Evolutionary conservation across 1,284 basidiomycete genomes (phyloP), one percentile per base, ranked within the genome.

Genomic region (Peniophora sp.): DNA sequence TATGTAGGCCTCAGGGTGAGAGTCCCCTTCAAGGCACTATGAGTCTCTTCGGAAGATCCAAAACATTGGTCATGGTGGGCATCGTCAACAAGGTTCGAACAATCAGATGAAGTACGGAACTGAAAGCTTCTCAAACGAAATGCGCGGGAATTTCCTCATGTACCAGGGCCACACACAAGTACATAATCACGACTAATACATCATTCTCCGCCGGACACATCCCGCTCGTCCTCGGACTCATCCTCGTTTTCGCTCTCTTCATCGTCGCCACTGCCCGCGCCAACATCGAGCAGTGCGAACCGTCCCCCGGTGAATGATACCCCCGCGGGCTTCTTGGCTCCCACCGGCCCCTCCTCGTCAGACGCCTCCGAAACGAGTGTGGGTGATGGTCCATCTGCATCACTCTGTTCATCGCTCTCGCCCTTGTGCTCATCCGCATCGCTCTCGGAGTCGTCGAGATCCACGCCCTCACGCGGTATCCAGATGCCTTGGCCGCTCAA

Each of bases 401-500:
- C 50, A 8, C 27, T 24, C 47, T 36, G 17, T 16, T 57, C 50
- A 48, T 60, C 59, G 8, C 27, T 52, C 20, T 58, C 65, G 12
- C 61, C 60, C 8, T 68, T 70, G 9, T 69, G 64, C 12, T 64
- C 63, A 9, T 63, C 63, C 1, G 61, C 67, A 10, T 67, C 69
- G 14, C 67, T 65, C 6, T 71, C 67, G 16, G 61, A 59, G 39
- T 66, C 63, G 25, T 60, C 62, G 12, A 64, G 53, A 53, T 24
- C 55, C 60, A 57, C 63, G 3, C 58, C 59, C 19, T 35, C 59
- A 47, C 60, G 59, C 32, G 69, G 70, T 47, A 87, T 71, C 83
- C 82, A 88, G 55, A 89, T 79, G 3, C 88, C 76, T 20, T 63
- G 59, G 5, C 66, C 67, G 20, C 58, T 58, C 39, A 55, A 52